Conservation (phyloP, 129 eudicot species). For the Tagetes erecta region DNA sequence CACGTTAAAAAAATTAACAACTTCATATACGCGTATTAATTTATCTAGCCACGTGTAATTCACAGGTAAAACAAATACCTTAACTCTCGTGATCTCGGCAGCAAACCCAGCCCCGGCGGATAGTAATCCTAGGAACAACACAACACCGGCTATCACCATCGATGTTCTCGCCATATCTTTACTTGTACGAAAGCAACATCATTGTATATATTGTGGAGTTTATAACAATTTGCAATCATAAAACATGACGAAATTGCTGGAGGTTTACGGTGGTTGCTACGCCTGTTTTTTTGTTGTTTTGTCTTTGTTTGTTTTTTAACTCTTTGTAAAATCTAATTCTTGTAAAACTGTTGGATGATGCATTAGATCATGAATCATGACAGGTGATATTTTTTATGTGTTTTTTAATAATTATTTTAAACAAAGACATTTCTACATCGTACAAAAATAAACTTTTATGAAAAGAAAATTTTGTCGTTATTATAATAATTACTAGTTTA, state of each 20-base stretch:
- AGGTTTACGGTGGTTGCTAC: constrained; percentile 5
- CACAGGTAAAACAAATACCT: not conserved
- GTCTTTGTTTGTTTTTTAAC: not conserved
- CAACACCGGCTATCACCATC: constrained; percentile 20
- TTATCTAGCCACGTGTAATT: too few species aligned
- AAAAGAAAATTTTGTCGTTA: not conserved
- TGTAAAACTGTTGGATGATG: not conserved
- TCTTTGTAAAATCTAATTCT: not conserved
- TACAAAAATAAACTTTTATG: too few species aligned
- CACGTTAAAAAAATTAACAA: too few species aligned
- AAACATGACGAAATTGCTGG: constrained; percentile 11
- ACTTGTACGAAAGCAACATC: not conserved
- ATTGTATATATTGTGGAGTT: not conserved
- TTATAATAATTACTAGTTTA: not conserved
- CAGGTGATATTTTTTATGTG: not conserved
- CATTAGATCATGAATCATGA: not conserved
- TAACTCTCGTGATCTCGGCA: constrained; percentile 30
- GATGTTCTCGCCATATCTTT: constrained; percentile 18
- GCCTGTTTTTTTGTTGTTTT: not conserved
- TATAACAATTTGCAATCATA: constrained; percentile 7
- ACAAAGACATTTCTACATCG: not conserved
- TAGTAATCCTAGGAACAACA: constrained; percentile 24
- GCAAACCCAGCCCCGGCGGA: constrained; percentile 27
- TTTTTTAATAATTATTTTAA: not conserved
- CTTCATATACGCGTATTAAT: too few species aligned